Evolutionary conservation across 2,329 filamentous ascomycete genomes (phyloP), one percentile per base, ranked within the genome.

Genomic region (Paecilomyces variotii): DNA sequence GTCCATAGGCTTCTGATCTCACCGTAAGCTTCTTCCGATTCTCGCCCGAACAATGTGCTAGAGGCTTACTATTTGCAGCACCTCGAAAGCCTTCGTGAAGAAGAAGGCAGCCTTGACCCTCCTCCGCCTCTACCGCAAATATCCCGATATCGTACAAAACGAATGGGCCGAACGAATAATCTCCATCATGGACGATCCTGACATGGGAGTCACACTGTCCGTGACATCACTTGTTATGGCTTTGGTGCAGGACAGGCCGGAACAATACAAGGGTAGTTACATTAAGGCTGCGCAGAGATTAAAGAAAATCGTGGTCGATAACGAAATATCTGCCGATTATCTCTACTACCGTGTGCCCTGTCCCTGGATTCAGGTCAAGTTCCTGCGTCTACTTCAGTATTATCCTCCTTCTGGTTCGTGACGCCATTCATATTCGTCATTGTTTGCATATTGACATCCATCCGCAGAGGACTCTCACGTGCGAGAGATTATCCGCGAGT

Each of bases 271-370:
- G 74, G 92, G 91, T 50, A 90, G 90, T 67, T 97, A 97, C 72
- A 87, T 91, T 63, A 99, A 97, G 77, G 93, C 93, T 32, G 93
- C 93, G 0, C 89, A 90, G 61, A 83, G 91, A 58, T 75, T 99
- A 67, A 96, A 96, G 78, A 87, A 90, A 64, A 89, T 97, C 64
- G 82, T 97, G 14, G 87, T 97, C 27, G 93, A 97, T 65, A 88
- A 88, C 63, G 93, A 99, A 66, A 94, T 90, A 68, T 85, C 90
- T 0, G 84, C 86, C 58, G 94, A 97, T 72, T 99, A 99, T 72
- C 84, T 97, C 27, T 99, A 99, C 79, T 99, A 99, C 81, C 97
- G 97, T 70, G 94, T 99, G n/a, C 94, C 94, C 0, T 99, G 94
- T 71, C 94, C 94, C 2, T 99, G 94, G 94, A 87, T 99, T 59